Percentiles rank a stretch among this genome's conserved stretches.
phyloP scores from a whole-genome alignment of 2,329 filamentous ascomycete genomes.

The Knufia fluminis region DNA sequence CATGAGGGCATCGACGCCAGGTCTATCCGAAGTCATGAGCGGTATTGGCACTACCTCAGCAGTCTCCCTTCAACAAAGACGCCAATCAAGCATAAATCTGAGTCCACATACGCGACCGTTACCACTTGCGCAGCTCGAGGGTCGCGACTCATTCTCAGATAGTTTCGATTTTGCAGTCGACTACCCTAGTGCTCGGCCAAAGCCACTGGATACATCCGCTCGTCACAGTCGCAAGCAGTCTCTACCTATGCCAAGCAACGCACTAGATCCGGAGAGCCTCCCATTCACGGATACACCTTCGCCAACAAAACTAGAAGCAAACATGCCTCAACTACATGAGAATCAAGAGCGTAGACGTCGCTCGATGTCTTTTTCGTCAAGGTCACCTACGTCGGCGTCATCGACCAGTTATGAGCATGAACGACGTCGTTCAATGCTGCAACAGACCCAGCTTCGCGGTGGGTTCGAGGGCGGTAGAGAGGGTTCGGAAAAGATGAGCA shows the following conservation, averaged over 20 bases:
- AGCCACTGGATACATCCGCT: background rate
- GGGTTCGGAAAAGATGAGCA: no score
- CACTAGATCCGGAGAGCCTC: background rate
- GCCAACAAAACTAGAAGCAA: background rate
- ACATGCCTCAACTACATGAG: background rate
- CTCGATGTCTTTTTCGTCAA: background rate
- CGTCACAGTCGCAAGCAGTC: background rate
- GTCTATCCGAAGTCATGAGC: no score
- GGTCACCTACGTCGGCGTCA: background rate
- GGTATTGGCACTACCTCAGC: no score
- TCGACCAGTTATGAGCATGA: background rate
- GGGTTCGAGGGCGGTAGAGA: background rate
- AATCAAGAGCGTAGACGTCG: constrained; percentile 5
- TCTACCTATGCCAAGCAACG: background rate
- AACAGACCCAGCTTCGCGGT: background rate
- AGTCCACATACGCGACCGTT: background rate
- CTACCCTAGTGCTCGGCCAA: background rate
- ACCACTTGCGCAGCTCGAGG: background rate
- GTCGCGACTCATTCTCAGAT: no score
- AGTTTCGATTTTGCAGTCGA: background rate
- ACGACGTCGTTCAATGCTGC: no score
- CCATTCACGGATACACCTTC: constrained; percentile 1
- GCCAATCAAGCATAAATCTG: background rate
- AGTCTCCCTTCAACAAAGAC: background rate
- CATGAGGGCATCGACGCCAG: no score